phyloP scores from a whole-genome alignment of 2,329 filamentous ascomycete species.

The Parascedosporium putredinis region DNA sequence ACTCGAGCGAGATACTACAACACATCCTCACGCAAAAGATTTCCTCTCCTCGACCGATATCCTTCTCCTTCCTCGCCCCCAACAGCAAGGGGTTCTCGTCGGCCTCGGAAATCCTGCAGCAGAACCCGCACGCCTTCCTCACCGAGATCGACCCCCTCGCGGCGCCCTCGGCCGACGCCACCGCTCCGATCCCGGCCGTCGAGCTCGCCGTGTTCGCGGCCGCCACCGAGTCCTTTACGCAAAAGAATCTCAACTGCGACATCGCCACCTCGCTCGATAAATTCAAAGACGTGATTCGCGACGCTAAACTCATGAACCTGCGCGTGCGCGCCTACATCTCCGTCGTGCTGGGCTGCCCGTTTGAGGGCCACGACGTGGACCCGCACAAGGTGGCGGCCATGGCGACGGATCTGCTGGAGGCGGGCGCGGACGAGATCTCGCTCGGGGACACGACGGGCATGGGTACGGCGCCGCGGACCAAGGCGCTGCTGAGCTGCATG shows the following conservation, averaged over 20 bases:
- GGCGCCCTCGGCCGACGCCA: slow-evolving; percentile 21
- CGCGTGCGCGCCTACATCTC: slow-evolving; percentile 72
- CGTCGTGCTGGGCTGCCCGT: slow-evolving; percentile 72
- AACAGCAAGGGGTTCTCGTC: slow-evolving; percentile 63
- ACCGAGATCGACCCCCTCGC: slow-evolving; percentile 35
- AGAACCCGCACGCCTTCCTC: slow-evolving; percentile 37
- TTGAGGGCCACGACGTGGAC: slow-evolving; percentile 54
- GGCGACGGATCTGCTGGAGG: slow-evolving; percentile 61
- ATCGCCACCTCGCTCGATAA: slow-evolving; percentile 62
- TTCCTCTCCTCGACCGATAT: slow-evolving; percentile 43
- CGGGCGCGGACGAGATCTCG: slow-evolving; percentile 84
- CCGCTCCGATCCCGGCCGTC: slow-evolving; percentile 36
- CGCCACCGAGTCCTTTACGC: slow-evolving; percentile 70
- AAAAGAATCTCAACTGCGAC: slow-evolving; percentile 73
- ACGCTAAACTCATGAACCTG: slow-evolving; percentile 53
- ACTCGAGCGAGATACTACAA: slow-evolving; percentile 63
- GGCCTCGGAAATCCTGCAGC: slow-evolving; percentile 42
- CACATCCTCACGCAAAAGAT: slow-evolving; percentile 52
- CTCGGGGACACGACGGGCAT: slow-evolving; percentile 87
- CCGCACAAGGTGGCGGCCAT: slow-evolving; percentile 55
- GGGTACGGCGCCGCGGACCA: slow-evolving; percentile 66
- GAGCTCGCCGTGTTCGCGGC: slow-evolving; percentile 75
- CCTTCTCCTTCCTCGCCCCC: slow-evolving; percentile 72
- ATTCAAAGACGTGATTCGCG: slow-evolving; percentile 60
- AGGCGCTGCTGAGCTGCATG: slow-evolving; percentile 54